Base-by-base conservation (phyloP, 2,329 filamentous ascomycete genomes). In the Rosellinia necatrix region DNA sequence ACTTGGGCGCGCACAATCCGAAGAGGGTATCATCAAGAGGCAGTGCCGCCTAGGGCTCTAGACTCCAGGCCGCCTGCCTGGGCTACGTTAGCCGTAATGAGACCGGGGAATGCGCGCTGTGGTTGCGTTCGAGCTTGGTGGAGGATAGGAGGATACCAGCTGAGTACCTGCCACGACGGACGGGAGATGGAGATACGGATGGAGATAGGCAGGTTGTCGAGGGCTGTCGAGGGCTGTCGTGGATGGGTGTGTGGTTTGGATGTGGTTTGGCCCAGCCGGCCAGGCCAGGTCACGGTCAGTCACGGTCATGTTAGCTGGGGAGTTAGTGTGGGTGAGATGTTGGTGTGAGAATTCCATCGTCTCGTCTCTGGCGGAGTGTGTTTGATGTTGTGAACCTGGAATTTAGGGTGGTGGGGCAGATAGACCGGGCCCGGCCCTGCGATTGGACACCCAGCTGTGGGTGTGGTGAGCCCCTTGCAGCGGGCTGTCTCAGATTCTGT, bases 311-410 rank as follows among this genome's bases (percentile, higher is more conserved):
- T 15, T 13, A 35, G 32, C 6, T 15, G n/a, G 30, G 30, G 6
- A 35, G 32, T 13, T 17, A 35, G 47, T 13, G 15, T 41, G 10
- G 6, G 17, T 34, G 21, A 7, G 34, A 13, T 17, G 48, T 19
- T 17, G 13, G 15, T 17, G 38, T 24, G 27, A 15, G 42, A 58
- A 49, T 58, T 58, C 60, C 54, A 54, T 65, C 61, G 66, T 72
- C 70, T 72, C 69, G 70, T 72, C 69, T 67, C 68, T 66, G 66
- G 67, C 67, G 68, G 70, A 70, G 68, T 69, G 68, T 66, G 74
- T 76, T 76, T 76, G 75, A 77, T 69, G 71, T 76, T 73, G 66
- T 75, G 75, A 73, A 76, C 70, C 71, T 76, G 72, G 67, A 72
- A 71, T 70, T 72, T 70, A 53, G 56, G 47, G 64, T 62, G 65